These are phyloP conservation scores for Oropetium thomaeum DNA, from an alignment of 176 grass and related monocot species.

Conservation along the genomic window DNA sequence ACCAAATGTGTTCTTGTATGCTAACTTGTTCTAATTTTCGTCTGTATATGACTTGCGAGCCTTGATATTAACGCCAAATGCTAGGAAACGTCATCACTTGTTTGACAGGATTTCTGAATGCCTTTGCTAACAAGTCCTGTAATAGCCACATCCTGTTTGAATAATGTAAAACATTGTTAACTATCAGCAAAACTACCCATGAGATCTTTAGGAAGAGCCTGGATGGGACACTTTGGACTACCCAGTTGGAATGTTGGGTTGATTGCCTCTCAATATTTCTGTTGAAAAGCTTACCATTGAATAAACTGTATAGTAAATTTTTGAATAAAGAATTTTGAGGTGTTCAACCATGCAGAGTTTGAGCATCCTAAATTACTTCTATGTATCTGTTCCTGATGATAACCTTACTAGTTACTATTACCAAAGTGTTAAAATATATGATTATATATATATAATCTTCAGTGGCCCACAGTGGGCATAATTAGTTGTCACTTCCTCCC, in stretches of 20 bases:
- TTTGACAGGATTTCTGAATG: not conserved
- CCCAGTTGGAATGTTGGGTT: not conserved
- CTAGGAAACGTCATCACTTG: not conserved
- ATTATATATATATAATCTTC: constrained; percentile 2
- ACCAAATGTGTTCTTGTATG: not conserved
- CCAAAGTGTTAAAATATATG: not conserved
- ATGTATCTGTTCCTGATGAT: not conserved
- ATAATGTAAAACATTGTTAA: constrained; percentile 2
- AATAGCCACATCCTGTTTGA: not conserved
- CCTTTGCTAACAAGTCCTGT: not conserved
- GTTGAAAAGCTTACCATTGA: not conserved
- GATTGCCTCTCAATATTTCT: not conserved
- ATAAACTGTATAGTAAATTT: not conserved
- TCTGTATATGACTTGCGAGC: not conserved
- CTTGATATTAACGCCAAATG: not conserved
- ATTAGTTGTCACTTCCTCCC: constrained; percentile 10
- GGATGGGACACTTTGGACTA: not conserved
- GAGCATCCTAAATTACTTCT: not conserved
- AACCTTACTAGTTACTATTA: constrained; percentile 19
- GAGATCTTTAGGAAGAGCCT: not conserved
- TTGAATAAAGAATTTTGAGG: not conserved
- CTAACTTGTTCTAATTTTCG: not conserved
- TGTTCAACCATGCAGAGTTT: not conserved
- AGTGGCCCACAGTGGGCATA: not conserved
- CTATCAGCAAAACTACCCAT: not conserved